Evolutionary conservation across 1,139 yeast species (phyloP).

Genomic region (Yamadazyma songkhlaensis): DNA sequence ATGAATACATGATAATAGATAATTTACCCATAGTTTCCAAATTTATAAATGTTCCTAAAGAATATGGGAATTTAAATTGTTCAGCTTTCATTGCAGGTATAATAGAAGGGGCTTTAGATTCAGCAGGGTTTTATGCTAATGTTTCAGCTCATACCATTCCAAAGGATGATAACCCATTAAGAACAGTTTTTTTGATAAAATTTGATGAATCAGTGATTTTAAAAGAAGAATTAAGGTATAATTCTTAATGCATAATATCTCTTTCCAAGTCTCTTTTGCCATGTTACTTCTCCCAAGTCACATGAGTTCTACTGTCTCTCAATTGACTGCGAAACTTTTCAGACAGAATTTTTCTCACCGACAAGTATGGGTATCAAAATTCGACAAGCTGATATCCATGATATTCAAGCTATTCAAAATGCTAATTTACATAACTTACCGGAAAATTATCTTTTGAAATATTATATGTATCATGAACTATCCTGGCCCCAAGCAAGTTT

Average conservation of each 20-base stretch:
- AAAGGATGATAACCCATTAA: constrained; percentile 54
- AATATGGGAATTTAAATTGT: constrained; percentile 75
- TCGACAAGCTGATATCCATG: constrained; percentile 83
- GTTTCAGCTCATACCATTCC: constrained; percentile 91
- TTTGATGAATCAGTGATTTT: constrained; percentile 61
- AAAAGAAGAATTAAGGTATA: constrained; percentile 38
- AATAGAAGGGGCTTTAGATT: constrained; percentile 83
- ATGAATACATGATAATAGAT: constrained; percentile 87
- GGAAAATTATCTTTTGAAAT: constrained; percentile 89
- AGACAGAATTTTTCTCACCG: constrained; percentile 2
- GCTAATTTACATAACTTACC: constrained; percentile 92
- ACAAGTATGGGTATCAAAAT: constrained; percentile 73
- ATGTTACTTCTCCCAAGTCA: too few species aligned
- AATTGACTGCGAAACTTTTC: too few species aligned
- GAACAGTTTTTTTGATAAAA: constrained; percentile 83
- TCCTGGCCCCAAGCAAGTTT: constrained; percentile 98
- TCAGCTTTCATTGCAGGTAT: constrained; percentile 90
- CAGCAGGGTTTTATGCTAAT: constrained; percentile 73
- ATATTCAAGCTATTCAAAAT: constrained; percentile 93
- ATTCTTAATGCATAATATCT: not conserved
- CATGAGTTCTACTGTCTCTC: too few species aligned
- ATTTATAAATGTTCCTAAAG: constrained; percentile 78
- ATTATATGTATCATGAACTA: constrained; percentile 87
- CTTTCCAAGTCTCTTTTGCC: too few species aligned
- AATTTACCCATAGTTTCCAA: constrained; percentile 73